These are phyloP conservation scores for Eucalyptus caleyi DNA, from an alignment of 345 rosid species.

Conservation along the genomic window DNA sequence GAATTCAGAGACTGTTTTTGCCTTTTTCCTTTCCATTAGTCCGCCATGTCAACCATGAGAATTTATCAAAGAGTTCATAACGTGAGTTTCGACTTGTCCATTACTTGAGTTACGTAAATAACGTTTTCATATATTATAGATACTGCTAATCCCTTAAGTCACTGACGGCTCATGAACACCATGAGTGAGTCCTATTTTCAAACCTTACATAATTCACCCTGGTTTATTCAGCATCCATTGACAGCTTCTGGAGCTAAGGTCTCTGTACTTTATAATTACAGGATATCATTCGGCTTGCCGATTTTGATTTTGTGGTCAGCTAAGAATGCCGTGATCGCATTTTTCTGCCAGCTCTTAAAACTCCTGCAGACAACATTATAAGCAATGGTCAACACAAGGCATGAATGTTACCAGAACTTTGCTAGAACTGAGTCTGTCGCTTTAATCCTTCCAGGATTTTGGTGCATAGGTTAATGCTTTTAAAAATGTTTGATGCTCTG, in stretches of 20 bases:
- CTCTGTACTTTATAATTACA: background rate
- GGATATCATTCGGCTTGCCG: slow-evolving; percentile 50
- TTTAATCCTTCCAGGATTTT: background rate
- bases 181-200: background rate
- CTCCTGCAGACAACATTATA: slow-evolving; percentile 33
- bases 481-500: background rate
- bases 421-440: background rate
- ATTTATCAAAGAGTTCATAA: background rate
- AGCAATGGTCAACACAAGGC: background rate
- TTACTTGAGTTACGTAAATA: background rate
- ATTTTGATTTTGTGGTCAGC: slow-evolving; percentile 45
- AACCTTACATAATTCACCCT: background rate
- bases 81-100: background rate
- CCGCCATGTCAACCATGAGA: background rate
- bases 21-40: background rate
- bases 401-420: background rate
- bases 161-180: background rate
- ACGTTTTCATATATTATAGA: background rate
- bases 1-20: background rate
- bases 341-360: slow-evolving; percentile 87
- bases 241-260: background rate
- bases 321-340: slow-evolving; percentile 50
- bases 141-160: background rate
- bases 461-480: background rate
- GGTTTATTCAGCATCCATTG: background rate